phyloP scores from a whole-genome alignment of 2,329 filamentous ascomycete genomes.

The Intubia oerlemansii region DNA sequence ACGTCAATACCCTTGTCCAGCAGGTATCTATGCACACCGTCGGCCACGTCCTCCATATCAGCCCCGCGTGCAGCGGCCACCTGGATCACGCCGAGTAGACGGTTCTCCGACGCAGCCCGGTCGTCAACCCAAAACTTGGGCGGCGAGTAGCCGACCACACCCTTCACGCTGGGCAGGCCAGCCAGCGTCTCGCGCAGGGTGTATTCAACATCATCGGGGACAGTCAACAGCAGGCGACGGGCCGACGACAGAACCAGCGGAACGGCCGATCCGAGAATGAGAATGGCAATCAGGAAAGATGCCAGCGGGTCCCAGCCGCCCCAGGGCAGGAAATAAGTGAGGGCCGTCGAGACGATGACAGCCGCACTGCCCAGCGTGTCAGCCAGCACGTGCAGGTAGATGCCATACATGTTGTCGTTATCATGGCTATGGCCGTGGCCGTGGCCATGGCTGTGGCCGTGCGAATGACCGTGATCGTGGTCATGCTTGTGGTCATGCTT shows the following conservation, averaged over 20 bases:
- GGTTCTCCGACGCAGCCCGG: conserved; percentile 29
- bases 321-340: conserved; percentile 80
- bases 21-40: conserved; percentile 54
- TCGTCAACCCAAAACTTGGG: conserved; percentile 91
- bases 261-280: conserved; percentile 83
- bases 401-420: conserved; percentile 95
- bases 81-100: conserved; percentile 67
- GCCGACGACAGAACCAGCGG: conserved; percentile 75
- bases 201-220: conserved; percentile 75
- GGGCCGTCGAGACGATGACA: conserved; percentile 74
- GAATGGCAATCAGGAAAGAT: conserved; percentile 75
- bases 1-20: conserved; percentile 53
- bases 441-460: conserved; percentile 16
- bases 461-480: conserved; percentile 13
- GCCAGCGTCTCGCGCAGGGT: conserved; percentile 67
- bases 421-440: conserved; percentile 36
- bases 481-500: too few relatives aligned
- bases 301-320: conserved; percentile 87
- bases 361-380: conserved; percentile 89
- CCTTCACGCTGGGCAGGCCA: conserved; percentile 60
- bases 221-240: conserved; percentile 59
- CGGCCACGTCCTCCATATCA: conserved; percentile 63
- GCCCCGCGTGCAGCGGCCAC: conserved; percentile 52
- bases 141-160: conserved; percentile 67
- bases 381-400: conserved; percentile 86